Evolutionary conservation across 1,284 basidiomycete species (phyloP).

Genomic region (Sporisorium sorghi): DNA sequence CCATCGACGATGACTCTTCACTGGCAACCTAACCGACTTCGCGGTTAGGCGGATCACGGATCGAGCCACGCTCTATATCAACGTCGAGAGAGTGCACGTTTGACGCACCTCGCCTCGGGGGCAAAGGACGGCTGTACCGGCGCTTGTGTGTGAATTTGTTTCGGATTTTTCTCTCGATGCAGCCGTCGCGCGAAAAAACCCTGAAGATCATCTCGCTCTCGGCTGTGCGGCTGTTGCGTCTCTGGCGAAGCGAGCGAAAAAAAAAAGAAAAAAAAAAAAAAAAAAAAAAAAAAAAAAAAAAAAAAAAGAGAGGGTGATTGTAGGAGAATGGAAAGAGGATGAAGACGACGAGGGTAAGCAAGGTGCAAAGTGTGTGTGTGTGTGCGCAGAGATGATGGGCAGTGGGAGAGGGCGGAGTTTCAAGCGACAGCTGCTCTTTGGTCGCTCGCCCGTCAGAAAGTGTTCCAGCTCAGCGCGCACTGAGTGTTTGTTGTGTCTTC

Average conservation of each 20-base stretch:
- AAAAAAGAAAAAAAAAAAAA: background rate
- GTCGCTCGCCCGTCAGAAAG: too few relatives aligned
- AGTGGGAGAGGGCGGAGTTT: too few relatives aligned
- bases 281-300: background rate
- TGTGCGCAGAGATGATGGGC: too few relatives aligned
- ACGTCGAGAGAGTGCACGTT: background rate
- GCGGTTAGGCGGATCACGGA: background rate
- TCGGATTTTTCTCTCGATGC: too few relatives aligned
- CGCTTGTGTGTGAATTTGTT: background rate
- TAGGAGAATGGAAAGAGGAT: too few relatives aligned
- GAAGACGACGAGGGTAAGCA: too few relatives aligned
- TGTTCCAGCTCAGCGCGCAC: too few relatives aligned
- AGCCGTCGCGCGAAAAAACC: slow-evolving; percentile 1
- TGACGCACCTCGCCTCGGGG: background rate
- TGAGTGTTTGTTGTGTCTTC: too few relatives aligned
- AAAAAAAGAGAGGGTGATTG: too few relatives aligned
- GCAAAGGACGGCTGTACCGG: background rate
- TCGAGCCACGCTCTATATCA: slow-evolving; percentile 7
- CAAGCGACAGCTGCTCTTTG: too few relatives aligned
- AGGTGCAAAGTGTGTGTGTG: too few relatives aligned
- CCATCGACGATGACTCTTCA: background rate
- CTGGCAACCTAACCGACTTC: background rate
- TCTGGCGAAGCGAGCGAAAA: too few relatives aligned
- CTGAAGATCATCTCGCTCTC: slow-evolving; percentile 12
- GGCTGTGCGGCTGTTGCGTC: slow-evolving; percentile 6